Conservation (phyloP, 1,284 basidiomycete genomes). For the Entoloma clypeatum region DNA sequence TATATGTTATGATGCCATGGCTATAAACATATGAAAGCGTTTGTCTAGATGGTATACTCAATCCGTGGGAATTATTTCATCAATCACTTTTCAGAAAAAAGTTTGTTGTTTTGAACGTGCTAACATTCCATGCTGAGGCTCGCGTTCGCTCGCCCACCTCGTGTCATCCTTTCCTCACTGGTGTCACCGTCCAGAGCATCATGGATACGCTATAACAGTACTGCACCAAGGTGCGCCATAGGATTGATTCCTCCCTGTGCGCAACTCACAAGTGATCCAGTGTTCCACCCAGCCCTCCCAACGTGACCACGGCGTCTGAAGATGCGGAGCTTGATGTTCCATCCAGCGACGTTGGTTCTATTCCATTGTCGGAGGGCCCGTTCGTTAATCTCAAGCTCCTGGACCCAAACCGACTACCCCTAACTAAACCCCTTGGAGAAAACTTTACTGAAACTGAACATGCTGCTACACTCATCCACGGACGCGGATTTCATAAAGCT, state of each 20-base stretch:
- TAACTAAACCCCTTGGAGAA: too few species aligned
- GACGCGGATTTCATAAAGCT: conserved; percentile 51
- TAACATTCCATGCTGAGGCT: conserved; percentile 24
- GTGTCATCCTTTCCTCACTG: conserved; percentile 17
- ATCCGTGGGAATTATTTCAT: conserved; percentile 24
- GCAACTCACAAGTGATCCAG: too few species aligned
- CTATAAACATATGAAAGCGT: too few species aligned
- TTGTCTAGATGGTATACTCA: not conserved
- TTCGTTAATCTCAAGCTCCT: conserved; percentile 2
- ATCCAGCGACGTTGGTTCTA: too few species aligned
- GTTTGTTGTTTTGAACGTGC: conserved; percentile 10
- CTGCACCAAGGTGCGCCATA: conserved; percentile 15
- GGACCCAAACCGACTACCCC: not conserved
- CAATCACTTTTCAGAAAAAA: conserved; percentile 10
- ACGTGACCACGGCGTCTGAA: too few species aligned
- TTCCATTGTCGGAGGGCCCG: too few species aligned
- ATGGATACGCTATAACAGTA: conserved; percentile 23
- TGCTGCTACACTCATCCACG: conserved; percentile 53
- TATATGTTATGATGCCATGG: too few species aligned
- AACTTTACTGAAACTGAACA: conserved; percentile 40
- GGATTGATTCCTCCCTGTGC: too few species aligned
- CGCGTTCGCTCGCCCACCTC: conserved; percentile 22
- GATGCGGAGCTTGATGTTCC: too few species aligned
- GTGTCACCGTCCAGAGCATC: conserved; percentile 18
- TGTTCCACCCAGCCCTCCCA: too few species aligned